Conservation (phyloP, 768 basidiomycete species). For the Lactarius sanguifluus region DNA sequence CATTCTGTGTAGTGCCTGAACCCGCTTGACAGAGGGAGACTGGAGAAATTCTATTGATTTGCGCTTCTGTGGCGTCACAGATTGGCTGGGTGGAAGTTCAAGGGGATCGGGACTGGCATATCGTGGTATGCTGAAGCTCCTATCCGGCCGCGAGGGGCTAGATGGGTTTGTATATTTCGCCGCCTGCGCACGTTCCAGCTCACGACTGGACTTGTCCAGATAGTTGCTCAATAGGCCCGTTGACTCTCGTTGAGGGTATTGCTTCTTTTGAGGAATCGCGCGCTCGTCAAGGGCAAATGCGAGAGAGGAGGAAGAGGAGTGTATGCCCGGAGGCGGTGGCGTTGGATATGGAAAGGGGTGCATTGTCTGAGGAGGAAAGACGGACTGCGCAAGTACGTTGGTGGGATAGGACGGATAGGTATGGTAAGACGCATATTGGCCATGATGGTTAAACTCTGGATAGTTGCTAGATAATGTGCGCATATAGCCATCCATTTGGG, state of each 20-base stretch:
- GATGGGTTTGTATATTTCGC: slow-evolving; percentile 32
- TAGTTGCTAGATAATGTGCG: slow-evolving; percentile 26
- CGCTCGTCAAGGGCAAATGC: slow-evolving; percentile 66
- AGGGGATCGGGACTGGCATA: slow-evolving; percentile 33
- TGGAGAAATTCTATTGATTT: slow-evolving; percentile 59
- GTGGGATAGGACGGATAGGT: slow-evolving; percentile 54
- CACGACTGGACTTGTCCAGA: slow-evolving; percentile 53
- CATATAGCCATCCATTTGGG: slow-evolving; percentile 24
- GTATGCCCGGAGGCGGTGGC: slow-evolving; percentile 61
- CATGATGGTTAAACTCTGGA: slow-evolving; percentile 38
- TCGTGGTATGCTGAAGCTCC: slow-evolving; percentile 36
- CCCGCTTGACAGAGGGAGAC: slow-evolving; percentile 65
- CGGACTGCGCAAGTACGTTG: slow-evolving; percentile 57
- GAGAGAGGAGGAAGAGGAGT: slow-evolving; percentile 69
- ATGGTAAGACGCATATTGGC: slow-evolving; percentile 45
- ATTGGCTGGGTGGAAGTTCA: slow-evolving; percentile 30
- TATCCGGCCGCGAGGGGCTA: slow-evolving; percentile 27
- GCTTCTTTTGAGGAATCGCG: slow-evolving; percentile 33
- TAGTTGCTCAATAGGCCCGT: slow-evolving; percentile 65
- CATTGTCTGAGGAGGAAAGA: slow-evolving; percentile 62
- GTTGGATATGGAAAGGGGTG: slow-evolving; percentile 71
- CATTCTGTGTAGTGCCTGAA: slow-evolving; percentile 36
- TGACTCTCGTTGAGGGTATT: slow-evolving; percentile 58
- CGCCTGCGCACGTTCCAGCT: slow-evolving; percentile 38
- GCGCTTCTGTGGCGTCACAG: slow-evolving; percentile 66